Percentiles rank a stretch among this genome's conserved stretches.
Conservation (phyloP, 1,284 basidiomycete genomes). For the Cystobasidium slooffiae region DNA sequence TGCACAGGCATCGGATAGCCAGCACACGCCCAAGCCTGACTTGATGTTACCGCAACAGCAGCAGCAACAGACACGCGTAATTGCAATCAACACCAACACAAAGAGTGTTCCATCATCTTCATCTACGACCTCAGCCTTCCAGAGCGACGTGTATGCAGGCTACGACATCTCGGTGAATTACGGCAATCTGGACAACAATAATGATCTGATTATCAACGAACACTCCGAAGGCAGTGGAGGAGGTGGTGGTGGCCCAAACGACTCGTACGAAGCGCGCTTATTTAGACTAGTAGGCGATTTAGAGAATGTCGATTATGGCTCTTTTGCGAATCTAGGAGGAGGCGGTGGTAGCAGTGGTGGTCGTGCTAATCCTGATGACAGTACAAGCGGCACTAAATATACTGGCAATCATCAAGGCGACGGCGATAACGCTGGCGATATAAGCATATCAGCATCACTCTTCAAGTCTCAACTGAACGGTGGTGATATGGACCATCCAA, state of each 20-base stretch:
- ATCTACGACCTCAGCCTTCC: neutral
- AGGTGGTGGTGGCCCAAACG: neutral
- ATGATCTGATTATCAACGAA: too few species aligned
- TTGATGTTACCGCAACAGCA: neutral
- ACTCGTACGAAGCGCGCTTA: conserved; percentile 44
- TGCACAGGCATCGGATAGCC: too few species aligned
- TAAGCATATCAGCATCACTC: conserved; percentile 13
- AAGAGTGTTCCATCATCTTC: neutral
- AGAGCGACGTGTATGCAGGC: conserved; percentile 21
- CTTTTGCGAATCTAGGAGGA: conserved; percentile 8
- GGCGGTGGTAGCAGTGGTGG: neutral
- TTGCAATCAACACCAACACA: neutral
- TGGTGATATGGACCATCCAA: neutral
- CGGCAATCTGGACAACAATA: neutral
- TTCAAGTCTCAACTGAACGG: conserved; percentile 4
- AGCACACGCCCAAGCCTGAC: too few species aligned
- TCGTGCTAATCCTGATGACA: neutral
- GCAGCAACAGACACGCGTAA: neutral
- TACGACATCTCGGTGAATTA: conserved; percentile 28
- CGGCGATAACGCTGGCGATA: conserved; percentile 1
- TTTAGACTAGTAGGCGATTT: conserved; percentile 40
- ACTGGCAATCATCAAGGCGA: neutral
- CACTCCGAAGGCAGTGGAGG: neutral
- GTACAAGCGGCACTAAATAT: neutral
- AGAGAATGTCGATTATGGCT: conserved; percentile 41